phyloP scores from a whole-genome alignment of 371 early-diverging fungal genomes.

The Choanephora cucurbitarum region DNA sequence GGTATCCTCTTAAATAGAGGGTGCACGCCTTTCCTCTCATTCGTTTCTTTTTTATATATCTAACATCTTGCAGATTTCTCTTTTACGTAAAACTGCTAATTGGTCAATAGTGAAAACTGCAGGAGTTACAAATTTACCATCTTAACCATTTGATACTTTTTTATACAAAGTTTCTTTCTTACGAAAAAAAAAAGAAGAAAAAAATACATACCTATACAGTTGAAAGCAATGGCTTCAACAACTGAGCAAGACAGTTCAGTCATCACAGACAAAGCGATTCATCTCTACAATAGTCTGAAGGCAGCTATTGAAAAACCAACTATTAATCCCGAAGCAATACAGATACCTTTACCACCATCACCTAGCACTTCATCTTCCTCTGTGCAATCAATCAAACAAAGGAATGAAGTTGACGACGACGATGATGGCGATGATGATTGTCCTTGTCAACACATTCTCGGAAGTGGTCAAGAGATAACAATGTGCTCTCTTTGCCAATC shows the following conservation, averaged over 20 bases:
- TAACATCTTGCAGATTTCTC: no score
- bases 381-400: slow-evolving; percentile 5
- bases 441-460: slow-evolving; percentile 45
- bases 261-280: slow-evolving; percentile 19
- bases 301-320: slow-evolving; percentile 51
- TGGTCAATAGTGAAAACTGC: background rate
- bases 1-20: no score
- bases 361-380: slow-evolving; percentile 45
- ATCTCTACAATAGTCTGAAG: slow-evolving; percentile 57
- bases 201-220: no score
- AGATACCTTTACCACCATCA: slow-evolving; percentile 48
- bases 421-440: slow-evolving; percentile 28
- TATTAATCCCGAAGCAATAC: slow-evolving; percentile 38
- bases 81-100: background rate
- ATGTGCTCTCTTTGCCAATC: slow-evolving; percentile 60
- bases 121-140: background rate
- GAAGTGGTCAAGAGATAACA: slow-evolving; percentile 23
- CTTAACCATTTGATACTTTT: background rate
- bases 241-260: slow-evolving; percentile 44
- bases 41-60: no score
- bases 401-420: slow-evolving; percentile 3
- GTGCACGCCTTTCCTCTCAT: no score
- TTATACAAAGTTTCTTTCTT: slow-evolving; percentile 2
- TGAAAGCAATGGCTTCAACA: background rate
- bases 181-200: no score